Evolutionary conservation across 371 early-diverging fungal genomes (phyloP).

Genomic region (Mucor saturninus): DNA sequence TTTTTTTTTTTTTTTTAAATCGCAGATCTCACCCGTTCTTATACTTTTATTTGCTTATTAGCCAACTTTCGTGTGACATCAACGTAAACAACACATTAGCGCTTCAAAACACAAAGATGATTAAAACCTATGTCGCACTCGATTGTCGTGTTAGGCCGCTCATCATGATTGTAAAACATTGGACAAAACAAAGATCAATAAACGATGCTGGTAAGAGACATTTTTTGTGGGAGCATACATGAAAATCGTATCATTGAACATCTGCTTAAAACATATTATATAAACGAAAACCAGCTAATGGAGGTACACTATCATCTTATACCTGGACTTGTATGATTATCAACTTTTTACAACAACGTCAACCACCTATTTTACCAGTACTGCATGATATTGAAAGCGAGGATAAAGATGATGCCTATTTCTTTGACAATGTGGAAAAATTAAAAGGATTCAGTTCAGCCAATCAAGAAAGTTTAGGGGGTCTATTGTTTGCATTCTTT

Average conservation of each 20-base stretch:
- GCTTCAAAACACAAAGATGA: conserved; percentile 77
- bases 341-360: conserved; percentile 31
- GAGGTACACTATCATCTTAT: conserved; percentile 90
- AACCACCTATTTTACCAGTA: conserved; percentile 83
- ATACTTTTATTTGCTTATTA: conserved; percentile 2
- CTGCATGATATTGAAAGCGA: conserved; percentile 65
- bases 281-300: conserved; percentile 57
- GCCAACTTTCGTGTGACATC: conserved; percentile 78
- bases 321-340: conserved; percentile 37
- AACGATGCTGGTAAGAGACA: conserved; percentile 66
- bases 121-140: conserved; percentile 75
- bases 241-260: too few species aligned
- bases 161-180: conserved; percentile 79
- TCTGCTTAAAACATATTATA: too few species aligned
- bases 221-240: background rate
- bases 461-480: conserved; percentile 80
- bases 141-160: conserved; percentile 83
- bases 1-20: background rate
- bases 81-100: conserved; percentile 85
- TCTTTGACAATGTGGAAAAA: conserved; percentile 68
- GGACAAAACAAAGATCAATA: conserved; percentile 76
- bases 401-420: conserved; percentile 32
- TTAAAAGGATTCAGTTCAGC: conserved; percentile 69
- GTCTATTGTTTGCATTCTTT: conserved; percentile 88
- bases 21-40: background rate